phyloP scores from a whole-genome alignment of 306 rosid genomes.

The Dryas drummondii region DNA sequence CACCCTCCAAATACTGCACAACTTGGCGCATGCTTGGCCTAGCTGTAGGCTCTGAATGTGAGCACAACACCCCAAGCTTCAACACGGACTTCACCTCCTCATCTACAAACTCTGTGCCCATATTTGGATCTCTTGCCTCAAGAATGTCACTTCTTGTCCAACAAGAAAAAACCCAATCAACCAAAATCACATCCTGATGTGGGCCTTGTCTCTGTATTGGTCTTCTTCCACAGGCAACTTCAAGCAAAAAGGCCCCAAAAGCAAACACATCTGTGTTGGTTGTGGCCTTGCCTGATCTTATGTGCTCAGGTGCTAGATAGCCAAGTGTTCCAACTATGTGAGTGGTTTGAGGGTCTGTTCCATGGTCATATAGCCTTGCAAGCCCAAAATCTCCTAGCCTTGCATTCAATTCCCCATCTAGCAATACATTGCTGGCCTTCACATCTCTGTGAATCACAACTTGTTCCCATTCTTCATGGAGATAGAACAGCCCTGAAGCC shows the following conservation, averaged over 20 bases:
- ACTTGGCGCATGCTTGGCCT: neutral
- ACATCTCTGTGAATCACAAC: no score
- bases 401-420: neutral
- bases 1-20: conserved; percentile 1
- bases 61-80: conserved; percentile 1
- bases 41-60: neutral
- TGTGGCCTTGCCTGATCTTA: neutral
- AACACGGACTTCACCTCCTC: conserved; percentile 7
- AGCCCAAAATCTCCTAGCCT: neutral
- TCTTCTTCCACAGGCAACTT: conserved; percentile 11
- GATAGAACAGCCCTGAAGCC: no score
- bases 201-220: neutral
- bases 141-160: neutral
- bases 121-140: neutral
- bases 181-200: neutral
- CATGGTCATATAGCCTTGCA: conserved; percentile 5
- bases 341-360: neutral
- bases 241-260: conserved; percentile 5
- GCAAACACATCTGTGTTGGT: neutral
- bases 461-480: no score
- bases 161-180: neutral
- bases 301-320: neutral
- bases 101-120: neutral
- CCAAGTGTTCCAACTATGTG: neutral
- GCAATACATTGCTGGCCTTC: no score